Conservation (phyloP, 2,329 filamentous ascomycete genomes). For the Aureobasidium sp. region DNA sequence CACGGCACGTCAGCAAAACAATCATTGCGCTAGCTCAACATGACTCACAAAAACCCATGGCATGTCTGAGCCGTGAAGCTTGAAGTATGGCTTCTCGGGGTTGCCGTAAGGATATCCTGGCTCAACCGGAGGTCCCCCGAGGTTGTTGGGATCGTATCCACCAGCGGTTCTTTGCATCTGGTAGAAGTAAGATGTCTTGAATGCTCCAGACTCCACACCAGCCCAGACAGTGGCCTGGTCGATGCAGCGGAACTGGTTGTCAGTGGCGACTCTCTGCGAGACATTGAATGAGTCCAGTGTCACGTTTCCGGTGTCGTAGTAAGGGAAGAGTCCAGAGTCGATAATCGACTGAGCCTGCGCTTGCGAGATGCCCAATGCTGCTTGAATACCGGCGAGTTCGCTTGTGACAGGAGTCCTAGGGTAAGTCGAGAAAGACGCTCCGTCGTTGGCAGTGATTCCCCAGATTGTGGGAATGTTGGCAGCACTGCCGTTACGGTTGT, state of each 20-base stretch:
- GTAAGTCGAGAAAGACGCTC: slow-evolving; percentile 47
- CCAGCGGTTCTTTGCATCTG: slow-evolving; percentile 53
- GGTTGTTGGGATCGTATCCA: slow-evolving; percentile 47
- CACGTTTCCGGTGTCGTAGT: slow-evolving; percentile 41
- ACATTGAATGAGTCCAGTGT: slow-evolving; percentile 53
- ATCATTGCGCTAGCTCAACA: neutral
- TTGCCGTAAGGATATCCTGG: slow-evolving; percentile 39
- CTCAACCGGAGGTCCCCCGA: slow-evolving; percentile 41
- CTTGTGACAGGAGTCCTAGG: slow-evolving; percentile 39
- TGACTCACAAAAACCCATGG: slow-evolving; percentile 49
- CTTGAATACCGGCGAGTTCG: slow-evolving; percentile 38
- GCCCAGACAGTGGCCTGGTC: slow-evolving; percentile 53
- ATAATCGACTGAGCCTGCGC: slow-evolving; percentile 36
- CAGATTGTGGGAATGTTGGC: slow-evolving; percentile 51
- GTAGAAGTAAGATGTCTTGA: slow-evolving; percentile 51
- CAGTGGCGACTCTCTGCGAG: slow-evolving; percentile 49
- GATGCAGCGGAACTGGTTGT: slow-evolving; percentile 53
- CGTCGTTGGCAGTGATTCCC: slow-evolving; percentile 49
- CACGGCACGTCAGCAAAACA: slow-evolving; percentile 13
- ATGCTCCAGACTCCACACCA: slow-evolving; percentile 39
- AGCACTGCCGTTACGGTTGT: slow-evolving; percentile 36
- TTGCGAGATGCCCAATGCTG: slow-evolving; percentile 40
- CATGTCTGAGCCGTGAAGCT: slow-evolving; percentile 50
- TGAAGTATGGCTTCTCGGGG: slow-evolving; percentile 47
- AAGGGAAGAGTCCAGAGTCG: slow-evolving; percentile 45